Conservation (phyloP, 495 filamentous ascomycete genomes). For the Apodospora peruviana region DNA sequence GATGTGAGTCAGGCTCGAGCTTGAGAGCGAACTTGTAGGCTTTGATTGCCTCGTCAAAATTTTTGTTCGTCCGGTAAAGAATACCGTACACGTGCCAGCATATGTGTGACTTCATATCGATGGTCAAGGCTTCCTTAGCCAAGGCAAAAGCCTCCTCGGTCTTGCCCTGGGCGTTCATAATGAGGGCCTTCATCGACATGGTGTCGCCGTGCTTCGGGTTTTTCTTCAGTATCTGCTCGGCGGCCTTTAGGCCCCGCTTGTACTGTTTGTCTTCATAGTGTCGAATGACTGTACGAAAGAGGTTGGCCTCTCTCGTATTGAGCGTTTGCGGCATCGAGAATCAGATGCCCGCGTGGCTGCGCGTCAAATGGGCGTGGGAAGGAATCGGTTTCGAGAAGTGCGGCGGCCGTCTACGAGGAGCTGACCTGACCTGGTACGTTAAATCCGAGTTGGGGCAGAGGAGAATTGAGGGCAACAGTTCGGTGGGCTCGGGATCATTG, state of each 20-base stretch:
- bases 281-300: conserved; percentile 91
- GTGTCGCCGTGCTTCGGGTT: conserved; percentile 96
- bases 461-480: no score
- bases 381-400: neutral
- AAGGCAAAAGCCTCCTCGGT: conserved; percentile 88
- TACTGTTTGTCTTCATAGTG: conserved; percentile 97
- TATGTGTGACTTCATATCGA: conserved; percentile 97
- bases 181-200: conserved; percentile 96
- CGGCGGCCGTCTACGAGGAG: no score
- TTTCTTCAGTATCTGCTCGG: conserved; percentile 90
- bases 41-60: conserved; percentile 98
- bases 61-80: conserved; percentile 86
- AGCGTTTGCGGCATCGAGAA: conserved; percentile 72
- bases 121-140: conserved; percentile 82
- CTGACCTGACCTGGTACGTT: no score
- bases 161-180: conserved; percentile 86
- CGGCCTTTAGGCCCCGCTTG: conserved; percentile 91
- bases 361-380: conserved; percentile 1
- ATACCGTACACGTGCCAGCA: conserved; percentile 99
- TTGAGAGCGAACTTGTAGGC: conserved; percentile 92
- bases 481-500: no score
- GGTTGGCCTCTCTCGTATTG: conserved; percentile 80
- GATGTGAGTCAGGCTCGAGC: conserved; percentile 85
- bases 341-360: conserved; percentile 2
- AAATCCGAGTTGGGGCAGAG: no score